Conservation (phyloP, 441 rosid species). For the Jatropha podagrica region DNA sequence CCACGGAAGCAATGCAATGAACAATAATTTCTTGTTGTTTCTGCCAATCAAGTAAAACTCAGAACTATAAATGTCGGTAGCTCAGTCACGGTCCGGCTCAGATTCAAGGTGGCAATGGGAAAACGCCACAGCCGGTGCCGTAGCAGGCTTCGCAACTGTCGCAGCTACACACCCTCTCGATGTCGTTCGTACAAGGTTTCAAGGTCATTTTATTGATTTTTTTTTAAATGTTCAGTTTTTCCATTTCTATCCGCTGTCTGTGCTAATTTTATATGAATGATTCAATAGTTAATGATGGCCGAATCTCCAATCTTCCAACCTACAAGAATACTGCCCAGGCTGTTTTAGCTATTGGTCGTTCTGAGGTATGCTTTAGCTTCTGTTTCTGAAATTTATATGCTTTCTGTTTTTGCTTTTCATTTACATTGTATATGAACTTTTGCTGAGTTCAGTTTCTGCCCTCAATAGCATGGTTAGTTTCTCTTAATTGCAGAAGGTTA, state of each 20-base stretch:
- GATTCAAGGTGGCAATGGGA: slow-evolving; percentile 68
- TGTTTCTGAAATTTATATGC: background rate
- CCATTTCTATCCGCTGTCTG: slow-evolving; percentile 11
- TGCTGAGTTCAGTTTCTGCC: background rate
- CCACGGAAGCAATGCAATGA: background rate
- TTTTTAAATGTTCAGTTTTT: background rate
- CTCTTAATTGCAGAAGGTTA: background rate
- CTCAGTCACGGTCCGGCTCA: slow-evolving; percentile 12
- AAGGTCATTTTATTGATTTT: slow-evolving; percentile 45
- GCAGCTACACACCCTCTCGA: slow-evolving; percentile 85
- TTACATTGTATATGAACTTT: background rate
- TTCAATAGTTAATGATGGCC: slow-evolving; percentile 69
- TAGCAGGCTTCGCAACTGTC: slow-evolving; percentile 89
- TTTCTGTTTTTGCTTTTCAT: background rate
- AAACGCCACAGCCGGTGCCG: slow-evolving; percentile 82
- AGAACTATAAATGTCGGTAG: slow-evolving; percentile 16
- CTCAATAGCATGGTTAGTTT: background rate
- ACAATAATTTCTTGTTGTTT: background rate
- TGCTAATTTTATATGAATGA: background rate
- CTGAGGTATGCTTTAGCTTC: slow-evolving; percentile 52
- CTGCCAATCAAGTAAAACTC: background rate
- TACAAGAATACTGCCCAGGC: slow-evolving; percentile 86
- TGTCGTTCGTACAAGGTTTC: slow-evolving; percentile 90
- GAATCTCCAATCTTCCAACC: slow-evolving; percentile 56
- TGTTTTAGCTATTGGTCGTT: slow-evolving; percentile 66